These are phyloP conservation scores for Aspergillus puulaauensis DNA, from an alignment of 2,329 filamentous ascomycete species.

Conservation along the genomic window DNA sequence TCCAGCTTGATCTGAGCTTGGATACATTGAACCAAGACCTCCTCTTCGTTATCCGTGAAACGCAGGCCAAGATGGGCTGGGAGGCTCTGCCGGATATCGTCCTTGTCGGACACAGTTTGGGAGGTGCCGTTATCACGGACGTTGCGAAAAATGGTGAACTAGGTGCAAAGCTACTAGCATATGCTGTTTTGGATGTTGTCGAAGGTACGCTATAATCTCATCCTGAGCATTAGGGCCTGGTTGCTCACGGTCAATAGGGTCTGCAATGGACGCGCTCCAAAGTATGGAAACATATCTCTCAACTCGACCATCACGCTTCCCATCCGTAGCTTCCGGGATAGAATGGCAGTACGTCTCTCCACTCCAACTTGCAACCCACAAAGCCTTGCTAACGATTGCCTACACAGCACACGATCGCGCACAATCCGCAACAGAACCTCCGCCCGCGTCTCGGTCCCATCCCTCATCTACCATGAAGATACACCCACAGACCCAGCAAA, in stretches of 20 bases:
- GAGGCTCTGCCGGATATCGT: slow-evolving; percentile 69
- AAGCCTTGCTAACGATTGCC: neutral
- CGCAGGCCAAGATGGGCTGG: slow-evolving; percentile 71
- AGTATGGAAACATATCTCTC: slow-evolving; percentile 92
- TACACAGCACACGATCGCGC: slow-evolving; percentile 66
- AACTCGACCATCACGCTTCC: slow-evolving; percentile 75
- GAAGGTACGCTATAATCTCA: slow-evolving; percentile 54
- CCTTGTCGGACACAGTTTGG: slow-evolving; percentile 87
- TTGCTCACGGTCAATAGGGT: slow-evolving; percentile 49
- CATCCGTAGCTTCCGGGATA: slow-evolving; percentile 74
- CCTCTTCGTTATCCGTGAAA: slow-evolving; percentile 65
- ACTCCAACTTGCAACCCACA: neutral
- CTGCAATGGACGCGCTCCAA: slow-evolving; percentile 88
- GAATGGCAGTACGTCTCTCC: slow-evolving; percentile 72
- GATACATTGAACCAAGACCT: slow-evolving; percentile 73
- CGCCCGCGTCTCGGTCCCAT: slow-evolving; percentile 85
- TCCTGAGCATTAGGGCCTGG: neutral
- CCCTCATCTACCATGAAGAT: slow-evolving; percentile 60
- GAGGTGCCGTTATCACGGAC: slow-evolving; percentile 86
- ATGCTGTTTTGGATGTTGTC: slow-evolving; percentile 90
- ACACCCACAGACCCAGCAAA: slow-evolving; percentile 38
- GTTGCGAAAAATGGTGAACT: slow-evolving; percentile 68
- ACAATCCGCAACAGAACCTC: slow-evolving; percentile 81
- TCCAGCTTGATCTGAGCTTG: slow-evolving; percentile 67
- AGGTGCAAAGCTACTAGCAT: slow-evolving; percentile 71